These are phyloP conservation scores for Penicillium tannophilum DNA, from an alignment of 495 filamentous ascomycete genomes.

Conservation along the genomic window DNA sequence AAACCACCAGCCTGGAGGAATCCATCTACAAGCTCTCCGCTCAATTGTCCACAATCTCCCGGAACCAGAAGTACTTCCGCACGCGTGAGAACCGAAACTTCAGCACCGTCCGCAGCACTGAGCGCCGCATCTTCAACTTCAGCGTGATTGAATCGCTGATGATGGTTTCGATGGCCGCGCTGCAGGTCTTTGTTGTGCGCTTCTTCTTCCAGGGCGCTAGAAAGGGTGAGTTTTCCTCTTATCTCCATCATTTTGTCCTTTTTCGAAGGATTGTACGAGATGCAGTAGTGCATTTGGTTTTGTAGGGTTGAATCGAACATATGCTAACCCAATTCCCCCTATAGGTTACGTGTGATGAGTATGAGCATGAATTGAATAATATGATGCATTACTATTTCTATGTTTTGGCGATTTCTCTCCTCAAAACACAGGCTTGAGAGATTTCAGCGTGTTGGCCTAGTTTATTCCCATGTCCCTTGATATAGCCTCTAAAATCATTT, in stretches of 20 bases:
- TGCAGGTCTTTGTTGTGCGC: slow-evolving; percentile 96
- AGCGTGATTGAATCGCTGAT: slow-evolving; percentile 87
- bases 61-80: slow-evolving; percentile 99
- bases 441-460: slow-evolving; percentile 23
- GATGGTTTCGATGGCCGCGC: slow-evolving; percentile 93
- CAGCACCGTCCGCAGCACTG: slow-evolving; percentile 95
- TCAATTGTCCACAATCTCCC: slow-evolving; percentile 91
- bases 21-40: slow-evolving; percentile 93
- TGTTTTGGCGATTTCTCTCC: slow-evolving; percentile 20
- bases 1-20: slow-evolving; percentile 89
- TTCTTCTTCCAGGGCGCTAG: slow-evolving; percentile 97
- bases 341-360: slow-evolving; percentile 47
- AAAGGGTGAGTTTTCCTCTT: slow-evolving; percentile 57
- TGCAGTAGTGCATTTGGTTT: not conserved
- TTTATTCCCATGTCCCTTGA: slow-evolving; percentile 14
- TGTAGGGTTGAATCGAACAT: slow-evolving; percentile 1
- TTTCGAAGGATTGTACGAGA: not conserved
- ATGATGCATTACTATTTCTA: slow-evolving; percentile 31
- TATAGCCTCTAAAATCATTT: slow-evolving; percentile 27
- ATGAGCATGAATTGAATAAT: slow-evolving; percentile 42
- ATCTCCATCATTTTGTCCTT: not conserved
- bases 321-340: slow-evolving; percentile 1
- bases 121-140: slow-evolving; percentile 95
- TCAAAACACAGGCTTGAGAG: slow-evolving; percentile 5
- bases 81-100: slow-evolving; percentile 99